phyloP scores from a whole-genome alignment of 108 stramenopile species.

The Nitzschia inconspicua region DNA sequence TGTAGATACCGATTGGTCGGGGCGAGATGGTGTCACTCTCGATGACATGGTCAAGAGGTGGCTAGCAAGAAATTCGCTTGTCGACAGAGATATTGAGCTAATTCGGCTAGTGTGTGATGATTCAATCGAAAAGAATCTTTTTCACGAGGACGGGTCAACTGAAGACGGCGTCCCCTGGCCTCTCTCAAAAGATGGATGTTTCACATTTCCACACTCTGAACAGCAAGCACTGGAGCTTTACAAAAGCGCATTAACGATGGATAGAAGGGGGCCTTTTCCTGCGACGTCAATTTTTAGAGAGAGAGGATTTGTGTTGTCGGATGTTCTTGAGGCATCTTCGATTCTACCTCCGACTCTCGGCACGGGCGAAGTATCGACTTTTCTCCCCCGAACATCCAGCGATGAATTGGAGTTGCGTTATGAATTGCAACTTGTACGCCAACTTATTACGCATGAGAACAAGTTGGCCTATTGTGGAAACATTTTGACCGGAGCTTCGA shows the following conservation, averaged over 20 bases:
- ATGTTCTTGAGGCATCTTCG: constrained; percentile 7
- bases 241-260: neutral
- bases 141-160: constrained; percentile 1
- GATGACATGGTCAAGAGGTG: constrained; percentile 30
- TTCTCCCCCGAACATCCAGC: constrained; percentile 2
- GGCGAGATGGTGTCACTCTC: constrained; percentile 44
- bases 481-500: too few species aligned
- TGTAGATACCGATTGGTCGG: constrained; percentile 89
- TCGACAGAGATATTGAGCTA: constrained; percentile 23
- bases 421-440: too few species aligned
- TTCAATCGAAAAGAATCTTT: constrained; percentile 57
- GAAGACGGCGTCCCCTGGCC: constrained; percentile 15
- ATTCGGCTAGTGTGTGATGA: constrained; percentile 54
- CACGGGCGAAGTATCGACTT: neutral
- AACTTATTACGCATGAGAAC: too few species aligned
- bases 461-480: too few species aligned
- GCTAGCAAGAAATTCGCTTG: constrained; percentile 15
- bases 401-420: too few species aligned
- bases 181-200: constrained; percentile 21
- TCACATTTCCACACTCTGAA: constrained; percentile 18
- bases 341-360: constrained; percentile 9
- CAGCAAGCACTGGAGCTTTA: constrained; percentile 5
- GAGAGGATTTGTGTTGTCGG: constrained; percentile 14
- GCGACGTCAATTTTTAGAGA: constrained; percentile 13
- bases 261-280: constrained; percentile 11